Evolutionary conservation across 2,329 filamentous ascomycete genomes (phyloP).

Genomic region (Neonectria magnoliae): DNA sequence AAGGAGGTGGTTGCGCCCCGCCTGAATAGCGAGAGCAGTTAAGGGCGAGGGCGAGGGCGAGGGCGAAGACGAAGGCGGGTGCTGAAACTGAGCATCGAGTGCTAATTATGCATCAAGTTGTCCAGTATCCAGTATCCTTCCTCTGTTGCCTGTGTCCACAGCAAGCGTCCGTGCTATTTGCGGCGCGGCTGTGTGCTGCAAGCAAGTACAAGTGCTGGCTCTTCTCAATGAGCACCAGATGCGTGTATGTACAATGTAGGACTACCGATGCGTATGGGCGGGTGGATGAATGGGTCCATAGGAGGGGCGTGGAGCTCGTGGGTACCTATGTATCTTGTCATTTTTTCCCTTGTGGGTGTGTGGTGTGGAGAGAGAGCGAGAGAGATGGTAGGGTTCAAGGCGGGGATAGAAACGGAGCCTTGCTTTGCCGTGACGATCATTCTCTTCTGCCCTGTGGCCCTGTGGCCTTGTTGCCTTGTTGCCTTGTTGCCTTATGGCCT

Average conservation of each 20-base stretch:
- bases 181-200: conserved; percentile 41
- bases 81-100: background rate
- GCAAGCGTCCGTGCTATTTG: conserved; percentile 37
- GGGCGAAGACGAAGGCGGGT: too few species aligned
- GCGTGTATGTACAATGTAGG: background rate
- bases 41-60: too few species aligned
- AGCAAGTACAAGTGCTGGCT: background rate
- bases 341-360: background rate
- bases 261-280: conserved; percentile 8
- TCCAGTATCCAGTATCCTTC: background rate
- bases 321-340: too few species aligned
- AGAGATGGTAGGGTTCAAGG: background rate
- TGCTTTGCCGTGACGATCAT: conserved; percentile 44
- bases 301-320: background rate
- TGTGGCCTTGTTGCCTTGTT: background rate
- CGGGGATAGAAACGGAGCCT: conserved; percentile 30
- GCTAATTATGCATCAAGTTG: conserved; percentile 7
- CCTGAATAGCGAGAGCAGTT: conserved; percentile 1
- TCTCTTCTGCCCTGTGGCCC: conserved; percentile 28
- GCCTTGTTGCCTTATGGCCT: background rate
- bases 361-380: background rate
- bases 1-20: conserved; percentile 1
- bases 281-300: conserved; percentile 2
- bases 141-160: too few species aligned
- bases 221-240: background rate